A percentile compares a stretch with the other conserved stretches of the same genome.
These are phyloP conservation scores for Penicillium daleae DNA, from an alignment of 495 filamentous ascomycete species.

Conservation along the genomic window DNA sequence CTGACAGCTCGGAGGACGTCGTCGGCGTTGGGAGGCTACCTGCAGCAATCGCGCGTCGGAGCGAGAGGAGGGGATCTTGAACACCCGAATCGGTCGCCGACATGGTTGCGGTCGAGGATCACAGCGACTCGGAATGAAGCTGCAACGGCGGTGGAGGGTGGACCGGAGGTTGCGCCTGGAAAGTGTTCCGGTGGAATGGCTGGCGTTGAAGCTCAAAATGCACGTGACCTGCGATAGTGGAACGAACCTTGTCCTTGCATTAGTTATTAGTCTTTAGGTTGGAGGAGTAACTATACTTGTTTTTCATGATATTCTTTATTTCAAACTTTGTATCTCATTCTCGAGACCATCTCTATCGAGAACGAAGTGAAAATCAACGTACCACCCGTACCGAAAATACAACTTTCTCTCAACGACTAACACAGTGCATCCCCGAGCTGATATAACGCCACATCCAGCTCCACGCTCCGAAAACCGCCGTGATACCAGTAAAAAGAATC, in stretches of 20 bases:
- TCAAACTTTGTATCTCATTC: neutral
- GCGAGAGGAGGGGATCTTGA: slow-evolving; percentile 74
- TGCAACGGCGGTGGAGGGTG: slow-evolving; percentile 12
- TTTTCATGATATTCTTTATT: neutral
- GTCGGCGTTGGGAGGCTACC: slow-evolving; percentile 68
- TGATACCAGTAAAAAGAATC: slow-evolving; percentile 53
- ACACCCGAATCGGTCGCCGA: slow-evolving; percentile 41
- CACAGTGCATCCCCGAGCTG: slow-evolving; percentile 17
- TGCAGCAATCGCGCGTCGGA: slow-evolving; percentile 76
- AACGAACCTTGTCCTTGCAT: neutral
- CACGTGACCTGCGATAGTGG: slow-evolving; percentile 10
- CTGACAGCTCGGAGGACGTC: slow-evolving; percentile 61
- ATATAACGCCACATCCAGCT: slow-evolving; percentile 41
- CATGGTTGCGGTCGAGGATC: slow-evolving; percentile 25
- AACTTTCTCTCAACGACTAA: neutral
- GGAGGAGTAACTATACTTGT: neutral
- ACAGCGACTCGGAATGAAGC: slow-evolving; percentile 22
- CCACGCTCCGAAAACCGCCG: slow-evolving; percentile 41
- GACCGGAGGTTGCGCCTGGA: slow-evolving; percentile 15
- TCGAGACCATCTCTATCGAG: neutral
- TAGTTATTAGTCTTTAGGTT: neutral
- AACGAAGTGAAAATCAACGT: neutral
- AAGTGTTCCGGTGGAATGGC: slow-evolving; percentile 13
- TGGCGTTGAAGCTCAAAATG: slow-evolving; percentile 13
- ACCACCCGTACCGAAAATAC: neutral